These are phyloP conservation scores for Daldinia eschscholtzii DNA, from an alignment of 2,329 filamentous ascomycete genomes.

Conservation along the genomic window DNA sequence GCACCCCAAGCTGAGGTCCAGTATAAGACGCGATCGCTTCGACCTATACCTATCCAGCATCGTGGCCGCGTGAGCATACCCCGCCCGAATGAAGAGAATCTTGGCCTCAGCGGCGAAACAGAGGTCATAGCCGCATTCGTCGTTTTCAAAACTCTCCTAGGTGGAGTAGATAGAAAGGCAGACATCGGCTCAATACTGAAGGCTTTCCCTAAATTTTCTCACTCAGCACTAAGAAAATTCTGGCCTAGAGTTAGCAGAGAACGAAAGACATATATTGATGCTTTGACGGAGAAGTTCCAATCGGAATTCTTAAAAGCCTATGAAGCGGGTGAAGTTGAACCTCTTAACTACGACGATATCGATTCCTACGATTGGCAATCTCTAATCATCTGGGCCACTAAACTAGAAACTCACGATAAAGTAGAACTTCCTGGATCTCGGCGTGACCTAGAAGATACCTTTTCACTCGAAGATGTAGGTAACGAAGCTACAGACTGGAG, in stretches of 20 bases:
- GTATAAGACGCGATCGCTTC: constrained; percentile 51
- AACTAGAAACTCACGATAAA: constrained; percentile 61
- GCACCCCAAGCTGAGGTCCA: constrained; percentile 43
- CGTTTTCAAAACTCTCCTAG: constrained; percentile 68
- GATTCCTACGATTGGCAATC: constrained; percentile 75
- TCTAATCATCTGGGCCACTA: constrained; percentile 75
- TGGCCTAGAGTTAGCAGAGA: constrained; percentile 68
- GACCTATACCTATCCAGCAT: constrained; percentile 48
- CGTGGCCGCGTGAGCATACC: constrained; percentile 53
- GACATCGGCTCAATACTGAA: constrained; percentile 72
- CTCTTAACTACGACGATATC: constrained; percentile 73
- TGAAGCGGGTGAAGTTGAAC: constrained; percentile 69
- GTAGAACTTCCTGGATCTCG: constrained; percentile 63
- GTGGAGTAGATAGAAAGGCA: constrained; percentile 69
- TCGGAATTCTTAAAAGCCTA: constrained; percentile 75
- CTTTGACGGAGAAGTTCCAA: constrained; percentile 73
- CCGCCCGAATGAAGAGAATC: constrained; percentile 48
- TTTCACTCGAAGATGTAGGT: constrained; percentile 56
- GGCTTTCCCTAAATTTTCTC: constrained; percentile 66
- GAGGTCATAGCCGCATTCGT: constrained; percentile 70
- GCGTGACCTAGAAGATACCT: constrained; percentile 59
- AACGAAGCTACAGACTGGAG: constrained; percentile 62
- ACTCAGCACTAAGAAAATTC: constrained; percentile 65
- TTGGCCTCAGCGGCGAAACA: constrained; percentile 58
- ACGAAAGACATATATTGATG: constrained; percentile 65